These are phyloP conservation scores for Sporothrix brunneoviolacea DNA, from an alignment of 2,329 filamentous ascomycete species.

Conservation along the genomic window DNA sequence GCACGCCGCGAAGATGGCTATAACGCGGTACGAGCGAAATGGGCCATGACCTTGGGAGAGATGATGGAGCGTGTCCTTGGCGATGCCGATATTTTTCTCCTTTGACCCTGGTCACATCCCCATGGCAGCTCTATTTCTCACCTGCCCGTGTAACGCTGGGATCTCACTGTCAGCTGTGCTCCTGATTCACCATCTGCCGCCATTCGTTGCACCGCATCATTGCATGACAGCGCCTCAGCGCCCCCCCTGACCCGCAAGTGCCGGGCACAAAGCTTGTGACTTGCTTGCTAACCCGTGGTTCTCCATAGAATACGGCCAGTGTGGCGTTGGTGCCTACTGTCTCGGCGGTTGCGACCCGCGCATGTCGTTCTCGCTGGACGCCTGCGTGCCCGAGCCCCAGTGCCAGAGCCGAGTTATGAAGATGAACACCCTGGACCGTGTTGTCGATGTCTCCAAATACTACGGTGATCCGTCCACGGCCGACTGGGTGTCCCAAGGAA, in stretches of 20 bases:
- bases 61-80: no score
- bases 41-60: no score
- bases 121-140: no score
- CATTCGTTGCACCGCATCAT: constrained; percentile 3
- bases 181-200: neutral
- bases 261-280: no score
- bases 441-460: constrained; percentile 70
- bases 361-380: constrained; percentile 73
- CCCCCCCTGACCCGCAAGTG: neutral
- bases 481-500: constrained; percentile 86
- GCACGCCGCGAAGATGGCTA: no score
- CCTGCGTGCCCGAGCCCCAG: constrained; percentile 77
- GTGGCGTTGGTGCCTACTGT: constrained; percentile 90
- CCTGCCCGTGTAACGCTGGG: neutral
- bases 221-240: neutral
- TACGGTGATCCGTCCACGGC: constrained; percentile 72
- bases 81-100: no score
- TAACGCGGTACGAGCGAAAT: no score
- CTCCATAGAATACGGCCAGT: constrained; percentile 74
- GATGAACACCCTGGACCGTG: constrained; percentile 64
- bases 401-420: constrained; percentile 70
- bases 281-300: neutral
- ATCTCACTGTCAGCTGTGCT: neutral
- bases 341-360: constrained; percentile 89
- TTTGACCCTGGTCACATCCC: no score